Conservation (phyloP, 2,329 filamentous ascomycete species). For the Pyricularia pennisetigena region DNA sequence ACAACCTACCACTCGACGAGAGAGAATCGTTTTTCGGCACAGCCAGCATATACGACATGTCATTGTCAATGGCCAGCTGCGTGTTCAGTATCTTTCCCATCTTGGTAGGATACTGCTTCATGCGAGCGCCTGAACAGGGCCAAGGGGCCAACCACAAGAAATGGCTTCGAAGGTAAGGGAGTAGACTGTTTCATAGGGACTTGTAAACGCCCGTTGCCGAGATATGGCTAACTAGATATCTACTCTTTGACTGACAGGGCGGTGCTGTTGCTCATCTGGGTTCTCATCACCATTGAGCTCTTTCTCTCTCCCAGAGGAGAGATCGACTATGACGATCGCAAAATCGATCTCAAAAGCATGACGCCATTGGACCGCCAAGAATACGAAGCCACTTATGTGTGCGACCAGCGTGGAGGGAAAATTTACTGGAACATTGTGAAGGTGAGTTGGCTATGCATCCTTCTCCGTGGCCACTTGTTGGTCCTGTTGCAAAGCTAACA, state of each 20-base stretch:
- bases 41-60: slow-evolving; percentile 10
- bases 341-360: not conserved
- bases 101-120: slow-evolving; percentile 9
- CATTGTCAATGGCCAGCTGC: slow-evolving; percentile 9
- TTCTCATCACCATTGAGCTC: slow-evolving; percentile 7
- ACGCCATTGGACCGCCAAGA: not conserved
- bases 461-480: not conserved
- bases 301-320: slow-evolving; percentile 11
- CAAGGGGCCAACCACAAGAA: slow-evolving; percentile 4
- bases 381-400: slow-evolving; percentile 3
- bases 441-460: not conserved
- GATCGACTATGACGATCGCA: slow-evolving; percentile 8
- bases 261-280: slow-evolving; percentile 10
- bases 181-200: not conserved
- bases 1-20: no score
- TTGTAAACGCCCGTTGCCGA: not conserved
- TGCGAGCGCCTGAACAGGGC: slow-evolving; percentile 4
- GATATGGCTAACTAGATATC: not conserved
- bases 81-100: slow-evolving; percentile 10
- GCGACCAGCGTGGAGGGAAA: slow-evolving; percentile 10
- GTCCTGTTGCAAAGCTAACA: not conserved
- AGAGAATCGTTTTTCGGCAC: not conserved
- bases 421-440: slow-evolving; percentile 8
- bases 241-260: not conserved
- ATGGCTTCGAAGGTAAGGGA: slow-evolving; percentile 6